Evolutionary conservation across 2,329 filamentous ascomycete genomes (phyloP), one percentile per base, ranked within the genome.

Genomic region (Mycocentrospora acerina): DNA sequence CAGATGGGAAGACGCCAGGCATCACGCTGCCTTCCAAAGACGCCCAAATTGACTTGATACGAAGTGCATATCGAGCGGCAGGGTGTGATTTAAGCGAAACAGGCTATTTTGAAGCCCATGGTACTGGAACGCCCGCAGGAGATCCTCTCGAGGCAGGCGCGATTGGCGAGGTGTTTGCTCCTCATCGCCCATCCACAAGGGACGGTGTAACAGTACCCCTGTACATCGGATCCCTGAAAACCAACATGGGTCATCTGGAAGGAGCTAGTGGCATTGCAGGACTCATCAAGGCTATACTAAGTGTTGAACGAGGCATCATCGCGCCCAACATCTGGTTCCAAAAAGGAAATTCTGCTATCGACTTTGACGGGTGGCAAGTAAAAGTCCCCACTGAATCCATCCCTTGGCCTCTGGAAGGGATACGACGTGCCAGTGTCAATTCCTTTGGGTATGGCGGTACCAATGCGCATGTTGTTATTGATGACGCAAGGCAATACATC

Each of bases 211-310:
- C 31, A 19, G 32, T 37, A 32, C 38, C 40, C 4, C 40, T 50
- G 11, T 34, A 29, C 7, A 35, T 55, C 29, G 51, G 54, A 3
- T 48, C 56, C 4, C 15, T 58, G 15, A 58, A 44, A 66, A 71
- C 53, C 60, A 68, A 72, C 19, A 62, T 72, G 32, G 70, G 71
- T 4, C 71, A 73, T 42, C 57, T 65, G 2, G 67, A 73, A 53
- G 67, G 62, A 7, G 60, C 64, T 4, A 62, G 61, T 14, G 68
- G 67, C 9, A 45, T 71, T 4, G 62, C 62, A n/a, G 60, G 62
- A 14, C 29, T 72, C 7, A 55, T 71, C 16, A 71, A 71, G 25
- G 60, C 64, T 5, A 53, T 62, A 0, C 42, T 73, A n/a, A 62
- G 65, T 2, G 47, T 76, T 4, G 63, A 71, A 43, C 51, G 69